A percentile compares a stretch with the other conserved stretches of the same genome.
Conservation (phyloP, 192 early-diverging fungal genomes). For the Borealophlyctis nickersoniae region DNA sequence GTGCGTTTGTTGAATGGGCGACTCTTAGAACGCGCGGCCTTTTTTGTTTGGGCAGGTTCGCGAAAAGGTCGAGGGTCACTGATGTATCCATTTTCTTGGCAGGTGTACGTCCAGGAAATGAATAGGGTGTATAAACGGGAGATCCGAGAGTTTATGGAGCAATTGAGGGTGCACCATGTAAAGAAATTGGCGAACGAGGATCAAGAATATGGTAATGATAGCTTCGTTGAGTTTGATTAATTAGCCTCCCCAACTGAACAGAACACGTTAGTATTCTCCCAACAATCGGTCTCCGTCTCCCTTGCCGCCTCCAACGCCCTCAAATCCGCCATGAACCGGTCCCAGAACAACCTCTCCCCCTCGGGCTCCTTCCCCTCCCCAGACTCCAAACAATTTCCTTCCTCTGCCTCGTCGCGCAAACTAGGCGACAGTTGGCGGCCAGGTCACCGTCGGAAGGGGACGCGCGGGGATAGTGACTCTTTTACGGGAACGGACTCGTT, state of each 20-base stretch:
- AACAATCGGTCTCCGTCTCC: conserved; percentile 29
- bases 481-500: conserved; percentile 6
- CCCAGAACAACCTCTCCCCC: conserved; percentile 18
- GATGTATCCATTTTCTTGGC: background rate
- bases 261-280: conserved; percentile 20
- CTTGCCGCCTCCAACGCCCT: conserved; percentile 44
- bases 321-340: conserved; percentile 33
- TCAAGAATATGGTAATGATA: conserved; percentile 31
- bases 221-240: background rate
- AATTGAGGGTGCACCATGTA: conserved; percentile 28
- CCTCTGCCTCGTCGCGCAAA: background rate
- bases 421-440: background rate
- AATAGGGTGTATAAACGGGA: conserved; percentile 38
- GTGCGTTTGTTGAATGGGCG: conserved; percentile 17
- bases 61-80: too few species aligned
- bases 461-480: conserved; percentile 14
- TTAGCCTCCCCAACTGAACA: background rate
- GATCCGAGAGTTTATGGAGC: conserved; percentile 44
- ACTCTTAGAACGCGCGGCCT: conserved; percentile 1
- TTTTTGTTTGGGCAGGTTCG: too few species aligned
- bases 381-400: background rate
- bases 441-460: conserved; percentile 1
- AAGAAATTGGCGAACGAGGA: conserved; percentile 31
- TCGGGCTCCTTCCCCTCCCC: background rate
- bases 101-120: conserved; percentile 44